phyloP scores from a whole-genome alignment of 164 flowering plant species.

The Magnolia sinica region DNA sequence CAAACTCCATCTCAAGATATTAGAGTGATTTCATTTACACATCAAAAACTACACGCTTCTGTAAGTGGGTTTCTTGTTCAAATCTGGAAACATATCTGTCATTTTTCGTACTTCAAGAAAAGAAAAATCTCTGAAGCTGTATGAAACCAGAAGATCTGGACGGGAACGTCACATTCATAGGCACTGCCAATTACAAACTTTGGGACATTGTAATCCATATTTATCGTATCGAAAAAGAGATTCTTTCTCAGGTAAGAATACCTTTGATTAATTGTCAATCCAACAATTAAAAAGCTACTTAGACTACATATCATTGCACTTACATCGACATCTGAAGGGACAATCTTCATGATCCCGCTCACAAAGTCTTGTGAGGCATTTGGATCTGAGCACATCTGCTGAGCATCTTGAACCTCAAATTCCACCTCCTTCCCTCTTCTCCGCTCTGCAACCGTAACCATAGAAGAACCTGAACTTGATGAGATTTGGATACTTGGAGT shows the following conservation, averaged over 20 bases:
- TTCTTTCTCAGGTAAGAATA: background rate
- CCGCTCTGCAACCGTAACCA: conserved; percentile 23
- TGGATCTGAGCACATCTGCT: background rate
- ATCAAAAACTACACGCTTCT: background rate
- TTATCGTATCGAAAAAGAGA: background rate
- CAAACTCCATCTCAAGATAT: background rate
- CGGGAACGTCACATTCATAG: too few species aligned
- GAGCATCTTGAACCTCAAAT: conserved; percentile 26
- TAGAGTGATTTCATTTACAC: background rate
- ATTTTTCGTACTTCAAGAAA: too few species aligned
- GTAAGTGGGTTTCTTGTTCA: background rate
- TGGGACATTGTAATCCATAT: background rate
- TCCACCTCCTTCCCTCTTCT: conserved; percentile 22
- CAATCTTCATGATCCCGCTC: conserved; percentile 70
- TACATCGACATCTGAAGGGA: conserved; percentile 76
- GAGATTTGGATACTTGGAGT: conserved; percentile 32
- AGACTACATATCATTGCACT: conserved; percentile 20
- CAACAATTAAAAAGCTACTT: background rate
- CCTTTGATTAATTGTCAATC: background rate
- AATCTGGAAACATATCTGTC: background rate
- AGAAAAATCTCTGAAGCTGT: too few species aligned
- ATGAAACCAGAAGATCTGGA: too few species aligned
- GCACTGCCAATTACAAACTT: too few species aligned
- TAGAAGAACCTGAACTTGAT: conserved; percentile 35
- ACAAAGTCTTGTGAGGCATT: conserved; percentile 39